These are phyloP conservation scores for Aaosphaeria arxii DNA, from an alignment of 2,329 filamentous ascomycete genomes.

Conservation along the genomic window DNA sequence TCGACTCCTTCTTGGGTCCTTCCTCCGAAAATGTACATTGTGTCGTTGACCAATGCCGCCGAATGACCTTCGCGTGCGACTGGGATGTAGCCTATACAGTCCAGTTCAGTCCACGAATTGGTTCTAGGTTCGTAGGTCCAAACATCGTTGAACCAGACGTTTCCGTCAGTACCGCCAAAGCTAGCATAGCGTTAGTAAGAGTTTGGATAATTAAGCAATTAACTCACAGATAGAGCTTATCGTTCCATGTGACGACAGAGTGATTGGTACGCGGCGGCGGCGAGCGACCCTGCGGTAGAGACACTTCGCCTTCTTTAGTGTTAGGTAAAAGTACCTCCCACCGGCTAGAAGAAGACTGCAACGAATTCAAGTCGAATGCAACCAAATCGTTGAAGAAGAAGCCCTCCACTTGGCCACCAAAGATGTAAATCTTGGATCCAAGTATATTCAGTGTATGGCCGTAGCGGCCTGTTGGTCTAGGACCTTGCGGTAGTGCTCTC, in stretches of 20 bases:
- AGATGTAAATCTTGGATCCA: constrained; percentile 95
- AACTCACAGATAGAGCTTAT: constrained; percentile 87
- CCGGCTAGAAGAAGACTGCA: constrained; percentile 85
- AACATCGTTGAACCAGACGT: constrained; percentile 98
- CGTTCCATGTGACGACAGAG: constrained; percentile 84
- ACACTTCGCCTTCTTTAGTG: constrained; percentile 53
- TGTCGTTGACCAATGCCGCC: constrained; percentile 88
- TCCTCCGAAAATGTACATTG: constrained; percentile 99
- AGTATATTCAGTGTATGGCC: constrained; percentile 96
- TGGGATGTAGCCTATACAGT: constrained; percentile 97
- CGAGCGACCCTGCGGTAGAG: constrained; percentile 24
- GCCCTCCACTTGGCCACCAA: constrained; percentile 95
- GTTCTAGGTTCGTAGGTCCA: constrained; percentile 88
- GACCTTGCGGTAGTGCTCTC: constrained; percentile 80
- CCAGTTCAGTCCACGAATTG: constrained; percentile 83
- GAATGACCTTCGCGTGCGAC: constrained; percentile 92
- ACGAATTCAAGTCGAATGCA: constrained; percentile 90
- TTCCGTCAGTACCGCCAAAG: constrained; percentile 96
- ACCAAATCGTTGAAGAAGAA: constrained; percentile 97
- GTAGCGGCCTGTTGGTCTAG: constrained; percentile 84
- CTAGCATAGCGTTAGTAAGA: constrained; percentile 43
- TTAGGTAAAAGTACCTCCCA: constrained; percentile 92
- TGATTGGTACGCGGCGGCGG: constrained; percentile 94
- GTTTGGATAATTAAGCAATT: neutral
- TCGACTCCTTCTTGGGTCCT: constrained; percentile 91